Percentiles rank a stretch among this genome's conserved stretches.
Evolutionary conservation across 208 protist species (phyloP).

Genomic region (Acanthamoeba sp.): DNA sequence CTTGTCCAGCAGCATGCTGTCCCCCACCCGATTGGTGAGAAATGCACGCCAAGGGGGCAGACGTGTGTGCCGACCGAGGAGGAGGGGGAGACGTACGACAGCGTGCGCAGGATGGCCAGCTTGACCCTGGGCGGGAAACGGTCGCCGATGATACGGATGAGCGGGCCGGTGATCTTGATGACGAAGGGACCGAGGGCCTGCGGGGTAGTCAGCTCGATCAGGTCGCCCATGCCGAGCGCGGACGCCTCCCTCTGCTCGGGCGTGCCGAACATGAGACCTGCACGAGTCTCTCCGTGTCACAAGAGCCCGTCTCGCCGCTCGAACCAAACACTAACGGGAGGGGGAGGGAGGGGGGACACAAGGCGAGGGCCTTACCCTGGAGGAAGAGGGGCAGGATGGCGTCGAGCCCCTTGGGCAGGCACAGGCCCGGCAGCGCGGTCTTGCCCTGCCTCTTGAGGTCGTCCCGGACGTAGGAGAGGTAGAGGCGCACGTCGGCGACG

Average conservation of each 20-base stretch:
- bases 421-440: constrained; percentile 84
- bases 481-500: neutral
- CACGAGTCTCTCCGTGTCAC: neutral
- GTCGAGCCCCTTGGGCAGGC: constrained; percentile 87
- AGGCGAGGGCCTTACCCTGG: constrained; percentile 78
- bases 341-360: no score
- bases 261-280: constrained; percentile 72
- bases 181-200: constrained; percentile 88
- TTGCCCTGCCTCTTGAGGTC: constrained; percentile 71
- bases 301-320: no score
- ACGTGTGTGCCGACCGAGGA: constrained; percentile 3
- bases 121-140: constrained; percentile 91
- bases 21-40: neutral
- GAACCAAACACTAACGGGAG: neutral
- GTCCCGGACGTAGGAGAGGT: constrained; percentile 63
- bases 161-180: constrained; percentile 90
- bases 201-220: constrained; percentile 85
- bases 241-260: constrained; percentile 69
- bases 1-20: constrained; percentile 85
- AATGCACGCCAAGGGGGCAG: neutral
- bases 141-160: constrained; percentile 93
- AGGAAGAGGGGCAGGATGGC: constrained; percentile 89
- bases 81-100: constrained; percentile 59
- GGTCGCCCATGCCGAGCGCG: constrained; percentile 74
- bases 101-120: constrained; percentile 88